phyloP scores from a whole-genome alignment of 2,329 filamentous ascomycete species.

The Colletotrichum filicis region DNA sequence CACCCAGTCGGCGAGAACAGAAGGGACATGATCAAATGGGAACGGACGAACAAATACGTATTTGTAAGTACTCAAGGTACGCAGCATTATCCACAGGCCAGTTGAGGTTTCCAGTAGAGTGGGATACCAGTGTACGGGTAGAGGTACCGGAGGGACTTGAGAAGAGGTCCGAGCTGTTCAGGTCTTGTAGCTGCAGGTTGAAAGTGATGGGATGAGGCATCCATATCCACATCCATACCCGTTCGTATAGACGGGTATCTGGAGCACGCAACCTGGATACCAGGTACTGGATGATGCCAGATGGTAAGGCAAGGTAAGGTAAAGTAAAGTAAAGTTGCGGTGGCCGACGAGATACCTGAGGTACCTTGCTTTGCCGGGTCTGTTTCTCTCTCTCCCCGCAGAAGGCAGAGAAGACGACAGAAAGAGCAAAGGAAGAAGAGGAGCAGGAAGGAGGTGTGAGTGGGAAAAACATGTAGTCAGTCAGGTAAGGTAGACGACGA shows the following conservation, averaged over 20 bases:
- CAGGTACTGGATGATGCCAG: no score
- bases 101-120: slow-evolving; percentile 3
- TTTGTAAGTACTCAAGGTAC: no score
- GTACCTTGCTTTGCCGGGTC: background rate
- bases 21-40: background rate
- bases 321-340: background rate
- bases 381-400: background rate
- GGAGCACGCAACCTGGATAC: background rate
- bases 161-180: background rate
- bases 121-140: background rate
- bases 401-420: background rate
- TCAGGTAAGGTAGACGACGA: background rate
- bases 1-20: background rate
- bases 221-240: background rate
- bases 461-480: background rate
- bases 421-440: background rate
- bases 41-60: background rate
- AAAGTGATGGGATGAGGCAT: background rate
- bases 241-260: background rate
- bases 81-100: background rate
- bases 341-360: slow-evolving; percentile 12
- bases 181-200: background rate
- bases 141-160: background rate
- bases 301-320: no score
- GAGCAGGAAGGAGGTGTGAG: background rate